Percentiles rank a stretch among this genome's conserved stretches.
Evolutionary conservation across 2,329 filamentous ascomycete genomes (phyloP).

Genomic region (Chalaropsis thielavioides): DNA sequence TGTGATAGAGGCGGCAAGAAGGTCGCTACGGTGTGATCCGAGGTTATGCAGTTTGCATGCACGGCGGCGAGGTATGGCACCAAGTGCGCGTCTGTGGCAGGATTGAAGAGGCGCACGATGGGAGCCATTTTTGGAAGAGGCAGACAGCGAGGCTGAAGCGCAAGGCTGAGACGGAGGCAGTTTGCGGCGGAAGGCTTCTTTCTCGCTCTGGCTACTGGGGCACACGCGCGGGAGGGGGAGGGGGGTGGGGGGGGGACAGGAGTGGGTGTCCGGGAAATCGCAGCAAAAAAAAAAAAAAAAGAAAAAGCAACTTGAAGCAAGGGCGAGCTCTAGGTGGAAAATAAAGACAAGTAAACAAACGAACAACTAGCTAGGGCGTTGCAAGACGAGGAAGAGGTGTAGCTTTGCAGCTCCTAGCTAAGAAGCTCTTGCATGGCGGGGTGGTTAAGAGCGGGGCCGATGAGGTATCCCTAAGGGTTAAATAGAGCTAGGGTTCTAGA

Average conservation of each 20-base stretch:
- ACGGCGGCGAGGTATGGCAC: conserved; percentile 43
- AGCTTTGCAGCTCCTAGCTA: too few species aligned
- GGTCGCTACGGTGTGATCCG: conserved; percentile 40
- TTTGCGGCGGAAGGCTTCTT: neutral
- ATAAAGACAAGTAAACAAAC: too few species aligned
- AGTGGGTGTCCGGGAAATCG: too few species aligned
- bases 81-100: conserved; percentile 34
- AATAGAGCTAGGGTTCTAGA: neutral
- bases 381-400: too few species aligned
- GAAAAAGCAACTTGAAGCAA: too few species aligned
- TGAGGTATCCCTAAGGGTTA: neutral
- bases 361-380: too few species aligned
- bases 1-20: conserved; percentile 46
- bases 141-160: neutral
- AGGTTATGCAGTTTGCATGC: conserved; percentile 44
- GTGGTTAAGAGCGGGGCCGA: conserved; percentile 5
- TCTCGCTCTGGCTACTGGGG: neutral
- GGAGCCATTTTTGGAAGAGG: conserved; percentile 5
- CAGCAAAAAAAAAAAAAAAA: too few species aligned
- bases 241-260: too few species aligned
- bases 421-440: too few species aligned
- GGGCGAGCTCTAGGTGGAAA: too few species aligned
- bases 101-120: conserved; percentile 31
- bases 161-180: neutral
- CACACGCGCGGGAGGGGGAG: too few species aligned